Evolutionary conservation across 2,329 filamentous ascomycete species (phyloP), one percentile per base, ranked within the genome.

Genomic region (Basipetospora sp.): DNA sequence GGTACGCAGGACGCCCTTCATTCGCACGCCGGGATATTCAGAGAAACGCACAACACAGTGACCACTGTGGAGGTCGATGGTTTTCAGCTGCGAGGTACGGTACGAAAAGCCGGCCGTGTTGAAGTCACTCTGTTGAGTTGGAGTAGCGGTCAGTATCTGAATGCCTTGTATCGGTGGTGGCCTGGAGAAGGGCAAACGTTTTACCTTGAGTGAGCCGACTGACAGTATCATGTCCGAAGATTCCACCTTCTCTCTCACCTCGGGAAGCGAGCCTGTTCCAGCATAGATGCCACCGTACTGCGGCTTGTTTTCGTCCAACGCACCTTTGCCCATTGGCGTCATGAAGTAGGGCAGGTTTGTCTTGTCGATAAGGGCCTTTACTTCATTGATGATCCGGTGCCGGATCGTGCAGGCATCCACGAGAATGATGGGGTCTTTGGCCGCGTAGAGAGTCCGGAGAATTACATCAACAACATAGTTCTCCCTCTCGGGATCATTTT

Each of bases 301-400:
- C n/a, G 69, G 63, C 33, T 80, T 68, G 2, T 70, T 71, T 56
- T 94, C 85, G 49, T 90, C 71, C 33, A 94, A 71, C 15, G 81
- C 80, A 14, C 84, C 74, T 60, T 93, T 93, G 33, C 85, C 85
- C 80, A 92, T 92, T 3, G 85, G 83, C 0, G 84, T 80, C n/a
- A 87, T 81, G 48, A 90, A 92, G 0, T 82, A 79, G 4, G 86
- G 85, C 6, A 93, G 63, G 4, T 73, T 65, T 1, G 82, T 82
- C 55, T 78, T 82, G 42, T 77, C 65, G 36, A 92, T 63, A 13
- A 94, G 63, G 6, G 72, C 70, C 47, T 82, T 74, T 14, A 85
- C 75, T 55, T 90, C 83, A 1, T 73, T 56, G 1, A 87, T 56
- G 13, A 80, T 79, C 30, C 77, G 68, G 51, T 90, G 81, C 25